Evolutionary conservation across 169 alveolate genomes (phyloP), one percentile per base, ranked within the genome.

Genomic region (Eimeria falciformis): DNA sequence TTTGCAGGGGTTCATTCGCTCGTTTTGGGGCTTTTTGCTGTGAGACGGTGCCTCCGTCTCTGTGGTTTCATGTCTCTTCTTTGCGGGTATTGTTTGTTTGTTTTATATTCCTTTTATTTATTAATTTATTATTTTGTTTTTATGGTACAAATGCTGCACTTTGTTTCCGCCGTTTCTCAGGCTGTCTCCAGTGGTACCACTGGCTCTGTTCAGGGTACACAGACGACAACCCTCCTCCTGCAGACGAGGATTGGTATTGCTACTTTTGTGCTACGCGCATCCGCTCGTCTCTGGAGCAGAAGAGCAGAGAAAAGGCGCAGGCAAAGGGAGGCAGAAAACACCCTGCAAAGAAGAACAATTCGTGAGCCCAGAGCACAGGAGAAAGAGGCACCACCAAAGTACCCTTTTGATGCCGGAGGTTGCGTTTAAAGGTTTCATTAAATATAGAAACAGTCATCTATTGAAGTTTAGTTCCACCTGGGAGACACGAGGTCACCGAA

Each of bases 101-200:
- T 23, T 14, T 12, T 25, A 6, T 5, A 14, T 23, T 18, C 29
- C 21, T 14, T 23, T 62, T 14, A 14, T 62, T 14, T 14, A 62
- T 62, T 62, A 23, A 14, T 18, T 23, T 62, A 23, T 25, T 62
- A 5, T 21, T 5, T 23, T 62, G 73, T 23, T 11, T 62, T 23
- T 62, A 18, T 21, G 9, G 7, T 62, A 23, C 23, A 12, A 5
- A 11, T 62, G 5, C 23, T 62, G 6, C 23, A 12, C 21, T 21
- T 14, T 23, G 7, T 14, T 62, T 62, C 9, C 23, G 7, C 37
- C 9, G 7, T 14, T 23, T n/a, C n/a, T n/a, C 86, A 90, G 94
- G 90, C 71, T 90, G 94, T 25, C 78, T 73, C 29, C 89, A 88
- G 69, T 90, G 94, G 94, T 90, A 68, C 37, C 94, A 90, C 77